Evolutionary conservation across 257 asterid species (phyloP).

Genomic region (Cruciata laevipes): DNA sequence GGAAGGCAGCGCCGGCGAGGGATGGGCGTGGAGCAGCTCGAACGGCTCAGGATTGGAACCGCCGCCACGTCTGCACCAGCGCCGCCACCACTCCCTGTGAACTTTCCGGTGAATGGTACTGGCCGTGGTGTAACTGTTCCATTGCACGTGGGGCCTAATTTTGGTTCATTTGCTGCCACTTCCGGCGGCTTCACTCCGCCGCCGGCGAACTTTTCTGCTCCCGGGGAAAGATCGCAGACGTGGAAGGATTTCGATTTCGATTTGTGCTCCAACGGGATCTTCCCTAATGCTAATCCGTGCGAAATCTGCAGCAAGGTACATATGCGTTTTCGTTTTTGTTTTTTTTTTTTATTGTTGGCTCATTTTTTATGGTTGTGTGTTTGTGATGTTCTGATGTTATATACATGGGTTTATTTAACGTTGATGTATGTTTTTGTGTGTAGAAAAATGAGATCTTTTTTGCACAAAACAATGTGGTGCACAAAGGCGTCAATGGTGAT

Average conservation of each 20-base stretch:
- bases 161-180: slow-evolving; percentile 12
- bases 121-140: slow-evolving; percentile 4
- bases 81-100: not conserved
- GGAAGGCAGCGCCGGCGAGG: slow-evolving; percentile 51
- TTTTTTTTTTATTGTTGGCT: not conserved
- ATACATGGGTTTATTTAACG: no score
- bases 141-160: slow-evolving; percentile 9
- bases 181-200: slow-evolving; percentile 14
- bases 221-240: not conserved
- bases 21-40: slow-evolving; percentile 68
- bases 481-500: no score
- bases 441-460: slow-evolving; percentile 15
- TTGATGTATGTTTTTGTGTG: not conserved
- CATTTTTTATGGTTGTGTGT: no score
- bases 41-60: slow-evolving; percentile 26
- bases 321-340: not conserved
- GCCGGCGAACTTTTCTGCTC: slow-evolving; percentile 6
- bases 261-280: no score
- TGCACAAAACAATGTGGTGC: slow-evolving; percentile 22
- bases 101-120: not conserved
- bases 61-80: not conserved
- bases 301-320: slow-evolving; percentile 47
- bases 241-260: no score
- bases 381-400: no score
- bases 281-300: slow-evolving; percentile 30